Base-by-base conservation (phyloP, 2,329 filamentous ascomycete species). In the Neophaeococcomyces aloes region DNA sequence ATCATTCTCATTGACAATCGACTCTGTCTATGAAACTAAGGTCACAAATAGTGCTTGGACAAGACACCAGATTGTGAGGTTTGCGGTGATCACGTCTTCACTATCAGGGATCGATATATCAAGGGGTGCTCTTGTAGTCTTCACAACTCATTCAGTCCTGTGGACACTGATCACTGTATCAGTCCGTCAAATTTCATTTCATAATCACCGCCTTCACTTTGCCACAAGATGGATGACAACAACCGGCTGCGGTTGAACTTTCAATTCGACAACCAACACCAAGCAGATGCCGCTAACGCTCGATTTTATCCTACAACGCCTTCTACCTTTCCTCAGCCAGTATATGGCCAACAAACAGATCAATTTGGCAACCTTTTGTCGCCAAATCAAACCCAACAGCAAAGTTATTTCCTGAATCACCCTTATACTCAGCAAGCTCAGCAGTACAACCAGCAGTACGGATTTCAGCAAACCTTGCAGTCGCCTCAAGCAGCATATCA, bases 291-390 rank as follows among this genome's bases (percentile, higher is more conserved):
- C 44, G 57, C 64, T 57, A 74, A 71, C 62, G 81, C 82, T 62
- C 74, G 81, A 61, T 71, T 78, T 53, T 87, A 85, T 71, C 84
- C 83, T 55, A 87, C 89, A 42, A 95, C 89, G 7, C 89, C 89
- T 41, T 95, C 89, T 53, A 94, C 88, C 47, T 96, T 96, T 60
- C 89, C 89, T 10, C 89, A 96, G 67, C 88, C 88, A 48, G 83
- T 94, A 61, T 80, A 78, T 58, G 73, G 74, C 39, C 73, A 72
- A 57, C 69, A 74, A 55, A 67, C 70, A 42, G 74, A 78, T 61
- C 76, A 79, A 53, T 77, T 81, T 56, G 75, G 75, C 50, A 60
- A 65, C 41, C 64, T 62, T 32, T 38, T 53, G 23, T 55, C 53
- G 13, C 56, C 65, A 44, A 66, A 64, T 53, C 62, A 60, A 35